These are phyloP conservation scores for Lophium mytilinum DNA, from an alignment of 495 filamentous ascomycete genomes.

Conservation along the genomic window DNA sequence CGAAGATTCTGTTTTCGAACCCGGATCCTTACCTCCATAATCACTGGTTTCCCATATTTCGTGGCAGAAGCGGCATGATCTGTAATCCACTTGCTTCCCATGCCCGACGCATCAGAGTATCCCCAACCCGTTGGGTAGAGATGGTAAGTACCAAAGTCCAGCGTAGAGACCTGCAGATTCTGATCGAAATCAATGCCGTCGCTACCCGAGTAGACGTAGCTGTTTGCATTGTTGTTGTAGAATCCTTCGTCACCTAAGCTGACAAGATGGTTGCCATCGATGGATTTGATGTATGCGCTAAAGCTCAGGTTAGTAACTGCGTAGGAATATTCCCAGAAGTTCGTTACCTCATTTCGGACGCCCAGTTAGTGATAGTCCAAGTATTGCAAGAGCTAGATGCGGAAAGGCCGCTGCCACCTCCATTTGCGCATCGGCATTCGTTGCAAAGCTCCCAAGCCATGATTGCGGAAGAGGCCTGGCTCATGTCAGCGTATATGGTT, in stretches of 20 bases:
- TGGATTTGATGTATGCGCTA: conserved; percentile 44
- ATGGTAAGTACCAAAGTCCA: conserved; percentile 64
- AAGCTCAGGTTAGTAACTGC: too few species aligned
- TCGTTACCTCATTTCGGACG: conserved; percentile 32
- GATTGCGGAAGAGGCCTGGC: conserved; percentile 38
- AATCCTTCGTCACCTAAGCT: conserved; percentile 33
- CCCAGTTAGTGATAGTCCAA: conserved; percentile 39
- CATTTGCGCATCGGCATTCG: conserved; percentile 44
- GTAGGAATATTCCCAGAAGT: too few species aligned
- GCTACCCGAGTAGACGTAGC: conserved; percentile 46
- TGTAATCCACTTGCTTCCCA: conserved; percentile 51
- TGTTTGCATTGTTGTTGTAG: too few species aligned
- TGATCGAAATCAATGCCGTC: conserved; percentile 59
- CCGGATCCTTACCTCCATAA: too few species aligned
- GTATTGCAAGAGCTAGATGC: conserved; percentile 32
- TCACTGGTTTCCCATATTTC: conserved; percentile 54
- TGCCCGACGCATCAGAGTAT: too few species aligned
- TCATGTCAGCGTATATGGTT: too few species aligned
- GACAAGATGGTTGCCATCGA: too few species aligned
- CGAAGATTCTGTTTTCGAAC: too few species aligned
- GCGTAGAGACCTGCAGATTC: conserved; percentile 47
- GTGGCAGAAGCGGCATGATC: conserved; percentile 51
- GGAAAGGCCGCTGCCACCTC: conserved; percentile 35
- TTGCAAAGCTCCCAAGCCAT: conserved; percentile 51
- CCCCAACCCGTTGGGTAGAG: conserved; percentile 52